These are phyloP conservation scores for Cercospora nicotianae DNA, from an alignment of 2,329 filamentous ascomycete genomes.

Conservation along the genomic window DNA sequence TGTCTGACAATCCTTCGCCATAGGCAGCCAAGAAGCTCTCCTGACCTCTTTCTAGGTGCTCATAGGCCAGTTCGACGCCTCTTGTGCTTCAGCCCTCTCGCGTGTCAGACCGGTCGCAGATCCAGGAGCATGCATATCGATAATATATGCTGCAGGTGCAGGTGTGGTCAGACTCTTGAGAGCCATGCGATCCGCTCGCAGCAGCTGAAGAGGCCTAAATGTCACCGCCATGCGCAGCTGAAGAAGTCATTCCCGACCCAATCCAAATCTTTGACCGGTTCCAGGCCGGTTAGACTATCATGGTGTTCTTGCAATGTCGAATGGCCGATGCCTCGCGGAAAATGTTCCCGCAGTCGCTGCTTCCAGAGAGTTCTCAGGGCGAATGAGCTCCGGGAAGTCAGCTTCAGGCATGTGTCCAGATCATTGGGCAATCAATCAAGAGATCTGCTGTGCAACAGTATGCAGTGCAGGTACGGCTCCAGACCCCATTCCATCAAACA, in stretches of 20 bases:
- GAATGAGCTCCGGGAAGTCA: background rate
- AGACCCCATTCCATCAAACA: background rate
- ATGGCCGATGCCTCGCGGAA: background rate
- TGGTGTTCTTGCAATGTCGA: background rate
- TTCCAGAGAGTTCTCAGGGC: background rate
- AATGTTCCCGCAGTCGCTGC: background rate
- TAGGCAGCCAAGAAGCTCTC: background rate
- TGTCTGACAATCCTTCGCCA: background rate
- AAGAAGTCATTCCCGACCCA: conserved; percentile 4
- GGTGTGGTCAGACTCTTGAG: background rate
- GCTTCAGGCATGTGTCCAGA: background rate
- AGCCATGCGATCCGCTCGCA: background rate
- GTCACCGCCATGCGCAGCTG: background rate
- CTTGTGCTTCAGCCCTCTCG: background rate
- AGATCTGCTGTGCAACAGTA: background rate
- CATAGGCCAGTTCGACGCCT: background rate
- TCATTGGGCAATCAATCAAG: background rate
- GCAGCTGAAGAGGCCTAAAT: background rate
- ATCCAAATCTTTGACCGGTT: conserved; percentile 3
- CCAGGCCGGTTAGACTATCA: background rate
- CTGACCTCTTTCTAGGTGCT: background rate
- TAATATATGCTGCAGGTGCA: background rate
- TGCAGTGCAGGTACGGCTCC: background rate
- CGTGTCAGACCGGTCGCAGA: background rate
- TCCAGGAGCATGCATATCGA: background rate